Conservation (phyloP, 345 rosid genomes). For the Excoecaria agallocha region DNA sequence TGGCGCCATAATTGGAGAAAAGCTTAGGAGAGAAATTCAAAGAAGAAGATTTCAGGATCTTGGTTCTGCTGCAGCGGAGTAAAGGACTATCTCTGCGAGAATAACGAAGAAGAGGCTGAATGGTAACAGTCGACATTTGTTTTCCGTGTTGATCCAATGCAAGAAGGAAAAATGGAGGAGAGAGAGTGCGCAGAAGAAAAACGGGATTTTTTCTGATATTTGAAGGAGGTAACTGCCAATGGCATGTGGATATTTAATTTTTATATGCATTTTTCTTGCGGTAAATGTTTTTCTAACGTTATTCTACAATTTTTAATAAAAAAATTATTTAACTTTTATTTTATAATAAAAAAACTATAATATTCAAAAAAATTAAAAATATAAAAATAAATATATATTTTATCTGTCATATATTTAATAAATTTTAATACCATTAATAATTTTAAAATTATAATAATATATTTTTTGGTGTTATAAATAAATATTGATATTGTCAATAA, state of each 20-base stretch:
- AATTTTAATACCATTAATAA: too few relatives aligned
- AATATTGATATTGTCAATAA: too few relatives aligned
- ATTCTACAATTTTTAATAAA: too few relatives aligned
- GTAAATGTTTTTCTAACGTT: too few relatives aligned
- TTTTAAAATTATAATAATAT: too few relatives aligned
- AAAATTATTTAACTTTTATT: too few relatives aligned
- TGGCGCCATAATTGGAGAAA: conserved; percentile 20
- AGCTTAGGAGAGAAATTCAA: conserved; percentile 29
- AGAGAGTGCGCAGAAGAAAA: not conserved
- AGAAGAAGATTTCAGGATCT: conserved; percentile 13
- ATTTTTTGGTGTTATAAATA: too few relatives aligned
- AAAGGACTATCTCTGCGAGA: conserved; percentile 16
- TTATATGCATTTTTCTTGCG: too few relatives aligned
- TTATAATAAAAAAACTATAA: too few relatives aligned
- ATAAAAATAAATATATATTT: too few relatives aligned
- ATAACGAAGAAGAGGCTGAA: conserved; percentile 41
- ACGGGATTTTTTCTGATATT: not conserved
- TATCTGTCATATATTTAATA: too few relatives aligned
- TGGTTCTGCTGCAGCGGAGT: conserved; percentile 18
- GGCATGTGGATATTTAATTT: not conserved
- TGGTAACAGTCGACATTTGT: conserved; percentile 44
- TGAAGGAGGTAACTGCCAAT: not conserved
- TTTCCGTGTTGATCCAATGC: conserved; percentile 13
- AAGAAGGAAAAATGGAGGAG: not conserved
- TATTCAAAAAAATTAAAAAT: too few relatives aligned